phyloP scores from a whole-genome alignment of 805 yeast species.

The Candida oleophila region DNA sequence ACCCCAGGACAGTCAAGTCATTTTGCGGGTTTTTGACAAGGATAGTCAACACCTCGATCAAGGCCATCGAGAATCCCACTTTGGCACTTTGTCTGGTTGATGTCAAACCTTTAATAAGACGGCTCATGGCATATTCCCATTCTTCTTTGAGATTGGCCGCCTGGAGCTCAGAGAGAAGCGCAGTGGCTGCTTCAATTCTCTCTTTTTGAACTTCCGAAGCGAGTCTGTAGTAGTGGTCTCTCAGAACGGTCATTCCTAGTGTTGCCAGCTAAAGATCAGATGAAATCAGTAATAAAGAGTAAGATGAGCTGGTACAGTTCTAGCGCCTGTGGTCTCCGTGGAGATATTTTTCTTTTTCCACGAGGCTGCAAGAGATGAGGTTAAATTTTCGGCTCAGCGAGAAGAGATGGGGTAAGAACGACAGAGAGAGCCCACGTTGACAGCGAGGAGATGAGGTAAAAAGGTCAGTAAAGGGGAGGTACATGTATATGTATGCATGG shows the following conservation, averaged over 20 bases:
- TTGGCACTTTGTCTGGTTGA: constrained; percentile 84
- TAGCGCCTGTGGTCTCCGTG: too few species aligned
- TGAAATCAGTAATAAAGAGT: too few species aligned
- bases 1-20: constrained; percentile 31
- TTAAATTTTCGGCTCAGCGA: too few species aligned
- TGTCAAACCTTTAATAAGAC: constrained; percentile 78
- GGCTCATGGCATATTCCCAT: constrained; percentile 77
- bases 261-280: not conserved
- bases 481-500: too few species aligned
- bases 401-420: too few species aligned
- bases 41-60: constrained; percentile 60
- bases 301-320: too few species aligned
- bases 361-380: too few species aligned
- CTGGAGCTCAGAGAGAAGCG: constrained; percentile 59
- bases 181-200: constrained; percentile 69
- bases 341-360: too few species aligned
- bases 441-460: too few species aligned
- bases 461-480: too few species aligned
- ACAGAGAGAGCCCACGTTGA: too few species aligned
- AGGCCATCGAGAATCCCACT: constrained; percentile 83
- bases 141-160: constrained; percentile 47
- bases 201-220: constrained; percentile 77
- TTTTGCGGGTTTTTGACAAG: constrained; percentile 28
- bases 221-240: constrained; percentile 73
- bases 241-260: constrained; percentile 50